phyloP scores from a whole-genome alignment of 371 early-diverging fungal genomes.

The Rhizopus delemar region DNA sequence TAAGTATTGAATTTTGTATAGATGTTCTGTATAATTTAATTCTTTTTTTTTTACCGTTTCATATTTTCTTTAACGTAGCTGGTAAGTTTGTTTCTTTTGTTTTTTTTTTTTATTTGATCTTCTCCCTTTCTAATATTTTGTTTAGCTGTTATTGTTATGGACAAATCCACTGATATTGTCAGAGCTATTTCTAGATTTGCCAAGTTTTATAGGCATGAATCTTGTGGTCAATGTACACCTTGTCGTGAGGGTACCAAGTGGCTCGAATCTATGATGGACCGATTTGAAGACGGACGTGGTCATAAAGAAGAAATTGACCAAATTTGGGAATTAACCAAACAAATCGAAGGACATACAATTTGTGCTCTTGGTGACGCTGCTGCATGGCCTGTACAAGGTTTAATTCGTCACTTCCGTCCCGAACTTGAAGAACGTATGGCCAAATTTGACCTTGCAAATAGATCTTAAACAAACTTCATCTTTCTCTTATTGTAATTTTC shows the following conservation, averaged over 20 bases:
- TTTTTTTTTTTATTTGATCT: neutral
- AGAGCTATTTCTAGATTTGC: slow-evolving; percentile 88
- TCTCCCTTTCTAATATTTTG: neutral
- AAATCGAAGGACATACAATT: slow-evolving; percentile 98
- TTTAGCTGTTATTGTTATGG: slow-evolving; percentile 93
- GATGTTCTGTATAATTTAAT: neutral
- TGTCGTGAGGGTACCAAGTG: slow-evolving; percentile 97
- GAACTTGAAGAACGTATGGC: slow-evolving; percentile 87
- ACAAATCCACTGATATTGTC: slow-evolving; percentile 91
- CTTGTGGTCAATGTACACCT: slow-evolving; percentile 98
- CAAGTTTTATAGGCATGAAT: slow-evolving; percentile 95
- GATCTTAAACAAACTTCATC: neutral
- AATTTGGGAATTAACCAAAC: slow-evolving; percentile 83
- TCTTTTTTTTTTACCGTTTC: neutral
- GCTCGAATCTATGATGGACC: slow-evolving; percentile 94
- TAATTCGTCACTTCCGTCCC: slow-evolving; percentile 93
- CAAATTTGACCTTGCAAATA: slow-evolving; percentile 28
- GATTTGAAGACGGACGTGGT: slow-evolving; percentile 88
- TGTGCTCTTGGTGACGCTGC: slow-evolving; percentile 98
- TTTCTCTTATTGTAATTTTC: neutral
- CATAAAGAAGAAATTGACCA: slow-evolving; percentile 85
- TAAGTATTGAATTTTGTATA: slow-evolving; percentile 10
- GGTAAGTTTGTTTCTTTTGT: slow-evolving; percentile 23
- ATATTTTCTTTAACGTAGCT: slow-evolving; percentile 11
- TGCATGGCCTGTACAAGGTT: slow-evolving; percentile 95